These are phyloP conservation scores for Eimeria maxima DNA, from an alignment of 169 alveolate genomes.

Conservation along the genomic window DNA sequence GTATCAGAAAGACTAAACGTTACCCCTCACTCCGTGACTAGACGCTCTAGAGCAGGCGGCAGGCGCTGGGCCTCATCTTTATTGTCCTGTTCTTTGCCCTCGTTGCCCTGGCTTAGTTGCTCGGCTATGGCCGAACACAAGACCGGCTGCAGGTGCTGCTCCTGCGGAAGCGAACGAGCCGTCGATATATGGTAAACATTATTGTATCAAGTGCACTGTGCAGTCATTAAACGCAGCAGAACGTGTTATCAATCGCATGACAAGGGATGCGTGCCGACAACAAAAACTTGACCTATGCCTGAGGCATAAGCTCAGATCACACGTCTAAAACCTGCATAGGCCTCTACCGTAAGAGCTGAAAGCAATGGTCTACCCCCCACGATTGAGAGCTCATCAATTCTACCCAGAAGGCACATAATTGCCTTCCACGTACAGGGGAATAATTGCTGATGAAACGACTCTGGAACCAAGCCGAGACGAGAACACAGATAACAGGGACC, in stretches of 20 bases:
- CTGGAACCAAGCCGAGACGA: neutral
- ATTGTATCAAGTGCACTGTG: neutral
- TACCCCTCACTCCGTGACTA: constrained; percentile 40
- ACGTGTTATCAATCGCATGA: neutral
- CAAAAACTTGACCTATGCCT: neutral
- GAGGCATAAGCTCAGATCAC: neutral
- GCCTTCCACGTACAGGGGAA: neutral
- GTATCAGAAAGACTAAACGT: neutral
- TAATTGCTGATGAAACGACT: neutral
- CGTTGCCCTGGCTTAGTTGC: constrained; percentile 36
- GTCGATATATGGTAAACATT: neutral
- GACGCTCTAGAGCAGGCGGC: constrained; percentile 57
- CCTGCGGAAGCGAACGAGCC: constrained; percentile 78
- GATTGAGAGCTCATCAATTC: neutral
- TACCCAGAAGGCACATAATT: neutral
- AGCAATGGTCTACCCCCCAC: neutral
- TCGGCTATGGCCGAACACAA: constrained; percentile 86
- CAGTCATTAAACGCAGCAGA: neutral
- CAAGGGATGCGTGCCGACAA: neutral
- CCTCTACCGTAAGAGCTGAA: neutral
- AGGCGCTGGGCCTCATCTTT: constrained; percentile 9
- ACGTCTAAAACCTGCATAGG: neutral
- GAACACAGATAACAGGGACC: neutral
- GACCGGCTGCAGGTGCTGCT: constrained; percentile 92
- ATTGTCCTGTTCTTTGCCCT: neutral